Evolutionary conservation across 306 rosid genomes (phyloP), one percentile per base, ranked within the genome.

Genomic region (Pachyrhizus erosus): DNA sequence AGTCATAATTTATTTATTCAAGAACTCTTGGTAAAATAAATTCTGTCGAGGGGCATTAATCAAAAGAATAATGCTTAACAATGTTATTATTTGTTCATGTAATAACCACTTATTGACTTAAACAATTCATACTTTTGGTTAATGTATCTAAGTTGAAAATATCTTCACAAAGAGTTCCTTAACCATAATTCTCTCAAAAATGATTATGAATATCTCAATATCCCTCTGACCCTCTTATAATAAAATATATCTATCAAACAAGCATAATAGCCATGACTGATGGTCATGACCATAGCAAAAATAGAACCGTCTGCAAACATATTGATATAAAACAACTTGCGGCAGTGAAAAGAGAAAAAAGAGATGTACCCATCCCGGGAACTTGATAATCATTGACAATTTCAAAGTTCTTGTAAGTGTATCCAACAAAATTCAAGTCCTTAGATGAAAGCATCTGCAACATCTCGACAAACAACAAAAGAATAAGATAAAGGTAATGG

Each of bases 401-500:
- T 79, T 96, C 99, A 43, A 96, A 96, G 88, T 94, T 96, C 90
- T 96, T 96, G 51, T 96, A 96, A 0, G 99, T 96, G 84, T 96
- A 96, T 66, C 99, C 99, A 64, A 96, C 97, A 80, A 96, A 96
- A 87, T 96, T 96, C 62, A 94, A 81, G 90, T 96, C 99, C 94
- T 96, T 94, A 3, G 99, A 94, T 49, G 99, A 92, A 75, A 96
- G 97, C 98, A 93, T 96, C 99, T 96, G 97, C 57, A 76, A 85
- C 57, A 71, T 26, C 72, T 75, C 57, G 52, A 76, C 57, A 78
- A 83, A 77, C 57, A 74, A 61, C 40, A 74, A 75, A 77, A 72
- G 55, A 17, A 76, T 23, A 34, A 64, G 70, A 39, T 64, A 21
- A 23, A 7, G 31, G 2, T 82, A 55, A 80, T 17, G 4, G 21